phyloP scores from a whole-genome alignment of 169 alveolate genomes.

The Perkinsus chesapeaki region DNA sequence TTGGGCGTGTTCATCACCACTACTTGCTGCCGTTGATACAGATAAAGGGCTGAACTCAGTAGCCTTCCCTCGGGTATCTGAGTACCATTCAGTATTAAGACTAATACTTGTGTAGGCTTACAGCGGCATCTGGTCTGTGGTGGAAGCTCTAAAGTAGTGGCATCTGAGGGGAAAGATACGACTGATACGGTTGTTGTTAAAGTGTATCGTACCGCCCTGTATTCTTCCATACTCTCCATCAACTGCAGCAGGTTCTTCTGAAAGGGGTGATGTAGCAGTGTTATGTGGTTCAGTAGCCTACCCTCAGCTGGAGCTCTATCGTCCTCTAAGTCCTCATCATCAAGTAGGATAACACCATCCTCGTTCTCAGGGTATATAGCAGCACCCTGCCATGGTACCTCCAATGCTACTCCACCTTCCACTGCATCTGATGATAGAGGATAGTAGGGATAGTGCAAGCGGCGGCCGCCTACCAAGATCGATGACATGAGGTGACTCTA shows the following conservation, averaged over 20 bases:
- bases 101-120: background rate
- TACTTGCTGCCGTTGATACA: background rate
- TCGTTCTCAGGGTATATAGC: background rate
- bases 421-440: background rate
- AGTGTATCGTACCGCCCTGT: too few species aligned
- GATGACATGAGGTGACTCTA: background rate
- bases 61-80: background rate
- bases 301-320: background rate
- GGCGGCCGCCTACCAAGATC: background rate
- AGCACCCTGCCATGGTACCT: background rate
- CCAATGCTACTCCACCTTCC: background rate
- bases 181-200: background rate
- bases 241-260: background rate
- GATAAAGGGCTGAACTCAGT: background rate
- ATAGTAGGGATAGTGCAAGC: background rate
- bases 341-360: background rate
- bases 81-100: background rate
- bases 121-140: background rate
- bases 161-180: background rate
- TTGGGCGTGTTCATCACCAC: background rate
- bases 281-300: too few species aligned
- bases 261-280: background rate
- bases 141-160: background rate
- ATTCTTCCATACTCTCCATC: too few species aligned
- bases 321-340: background rate